A percentile compares a stretch with the other conserved stretches of the same genome.
Conservation (phyloP, 768 basidiomycete genomes). For the Calocera viscosa region DNA sequence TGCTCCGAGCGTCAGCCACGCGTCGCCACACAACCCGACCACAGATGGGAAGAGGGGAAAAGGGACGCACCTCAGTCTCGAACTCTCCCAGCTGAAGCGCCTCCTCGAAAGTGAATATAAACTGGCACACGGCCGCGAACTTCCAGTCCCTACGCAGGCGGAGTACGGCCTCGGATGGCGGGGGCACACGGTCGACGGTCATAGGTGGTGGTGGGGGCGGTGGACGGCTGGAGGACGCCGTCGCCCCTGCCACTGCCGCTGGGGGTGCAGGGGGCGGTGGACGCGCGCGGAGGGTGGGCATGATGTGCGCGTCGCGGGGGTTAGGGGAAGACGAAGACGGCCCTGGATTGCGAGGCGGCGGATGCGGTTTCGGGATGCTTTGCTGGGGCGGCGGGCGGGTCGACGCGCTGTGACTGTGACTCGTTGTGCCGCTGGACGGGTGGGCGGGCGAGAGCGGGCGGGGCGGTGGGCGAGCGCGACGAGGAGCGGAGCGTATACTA, state of each 20-base stretch:
- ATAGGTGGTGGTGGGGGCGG: constrained; percentile 18
- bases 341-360: no score
- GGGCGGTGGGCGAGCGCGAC: no score
- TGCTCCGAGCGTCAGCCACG: constrained; percentile 21
- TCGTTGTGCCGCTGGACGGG: background rate
- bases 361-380: no score
- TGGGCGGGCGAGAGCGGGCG: no score
- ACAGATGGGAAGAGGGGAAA: no score
- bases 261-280: constrained; percentile 12
- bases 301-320: background rate
- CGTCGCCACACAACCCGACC: background rate
- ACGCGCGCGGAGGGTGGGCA: constrained; percentile 7
- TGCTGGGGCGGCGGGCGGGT: no score
- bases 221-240: constrained; percentile 16
- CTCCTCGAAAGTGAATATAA: constrained; percentile 71
- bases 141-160: constrained; percentile 69
- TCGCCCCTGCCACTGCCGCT: no score
- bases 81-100: constrained; percentile 63
- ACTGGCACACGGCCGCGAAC: constrained; percentile 86
- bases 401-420: background rate
- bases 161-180: constrained; percentile 23
- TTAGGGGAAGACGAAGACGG: background rate
- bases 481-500: no score
- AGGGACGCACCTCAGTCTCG: constrained; percentile 30
- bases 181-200: background rate